phyloP scores from a whole-genome alignment of 805 yeast genomes.

The Pichia gijzeniarum region DNA sequence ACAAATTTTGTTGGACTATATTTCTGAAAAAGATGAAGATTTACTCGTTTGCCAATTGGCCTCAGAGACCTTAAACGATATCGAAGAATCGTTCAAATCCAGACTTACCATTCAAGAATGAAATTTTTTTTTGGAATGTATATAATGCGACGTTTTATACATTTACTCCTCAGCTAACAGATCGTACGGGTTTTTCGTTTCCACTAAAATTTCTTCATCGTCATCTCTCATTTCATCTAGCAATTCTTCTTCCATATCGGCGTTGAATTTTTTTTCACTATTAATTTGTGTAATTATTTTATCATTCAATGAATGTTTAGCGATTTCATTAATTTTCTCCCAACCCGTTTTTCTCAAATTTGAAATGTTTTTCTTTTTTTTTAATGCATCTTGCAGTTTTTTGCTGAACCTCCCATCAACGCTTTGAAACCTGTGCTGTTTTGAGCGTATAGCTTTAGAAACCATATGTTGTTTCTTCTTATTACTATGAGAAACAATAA shows the following conservation, averaged over 20 bases:
- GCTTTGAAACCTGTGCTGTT: conserved; percentile 13
- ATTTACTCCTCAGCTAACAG: conserved; percentile 22
- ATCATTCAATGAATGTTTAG: conserved; percentile 27
- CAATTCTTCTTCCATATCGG: conserved; percentile 14
- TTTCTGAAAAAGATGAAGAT: conserved; percentile 45
- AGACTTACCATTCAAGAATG: conserved; percentile 4
- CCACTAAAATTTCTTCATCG: conserved; percentile 10
- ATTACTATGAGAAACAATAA: conserved; percentile 8
- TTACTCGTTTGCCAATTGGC: conserved; percentile 57
- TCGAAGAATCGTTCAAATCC: conserved; percentile 24
- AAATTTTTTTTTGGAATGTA: not conserved
- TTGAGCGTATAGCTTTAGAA: conserved; percentile 23
- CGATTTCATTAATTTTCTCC: conserved; percentile 57
- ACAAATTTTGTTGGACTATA: conserved; percentile 37
- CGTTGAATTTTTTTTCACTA: conserved; percentile 17
- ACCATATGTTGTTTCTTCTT: conserved; percentile 24
- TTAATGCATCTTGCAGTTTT: conserved; percentile 59
- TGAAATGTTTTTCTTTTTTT: conserved; percentile 57
- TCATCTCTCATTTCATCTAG: conserved; percentile 14
- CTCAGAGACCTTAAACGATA: conserved; percentile 27
- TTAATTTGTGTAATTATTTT: conserved; percentile 11
- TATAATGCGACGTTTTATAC: not conserved
- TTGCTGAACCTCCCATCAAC: conserved; percentile 21
- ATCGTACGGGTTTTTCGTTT: conserved; percentile 22
- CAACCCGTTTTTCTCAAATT: conserved; percentile 62